phyloP scores from a whole-genome alignment of 345 rosid species.

The Anacardium occidentale region DNA sequence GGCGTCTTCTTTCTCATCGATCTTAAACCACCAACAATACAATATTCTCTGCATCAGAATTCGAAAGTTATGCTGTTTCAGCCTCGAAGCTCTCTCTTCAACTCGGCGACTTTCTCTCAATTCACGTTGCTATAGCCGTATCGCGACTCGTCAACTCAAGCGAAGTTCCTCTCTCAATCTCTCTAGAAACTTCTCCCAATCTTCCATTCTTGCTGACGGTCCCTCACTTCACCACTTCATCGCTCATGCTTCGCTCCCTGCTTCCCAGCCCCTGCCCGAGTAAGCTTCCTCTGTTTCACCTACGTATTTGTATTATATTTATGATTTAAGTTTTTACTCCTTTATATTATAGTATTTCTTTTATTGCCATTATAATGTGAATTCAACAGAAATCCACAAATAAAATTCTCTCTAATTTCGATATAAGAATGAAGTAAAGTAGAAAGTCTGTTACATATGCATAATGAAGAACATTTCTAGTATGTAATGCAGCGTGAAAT shows the following conservation, averaged over 20 bases:
- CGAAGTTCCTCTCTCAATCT: constrained; percentile 31
- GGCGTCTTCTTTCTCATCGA: constrained; percentile 68
- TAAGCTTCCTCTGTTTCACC: constrained; percentile 27
- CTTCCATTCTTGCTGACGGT: constrained; percentile 34
- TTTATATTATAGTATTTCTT: background rate
- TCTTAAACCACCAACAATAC: constrained; percentile 42
- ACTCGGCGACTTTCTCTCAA: constrained; percentile 21
- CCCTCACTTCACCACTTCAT: constrained; percentile 64
- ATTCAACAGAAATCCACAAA: background rate
- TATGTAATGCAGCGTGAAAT: too few species aligned
- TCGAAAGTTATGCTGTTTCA: constrained; percentile 38
- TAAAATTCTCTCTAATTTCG: too few species aligned
- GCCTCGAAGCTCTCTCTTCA: constrained; percentile 40
- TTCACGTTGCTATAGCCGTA: constrained; percentile 21
- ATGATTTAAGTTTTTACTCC: background rate
- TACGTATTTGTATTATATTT: background rate
- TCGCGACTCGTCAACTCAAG: constrained; percentile 19
- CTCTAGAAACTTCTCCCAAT: constrained; percentile 49
- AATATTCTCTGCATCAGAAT: constrained; percentile 42
- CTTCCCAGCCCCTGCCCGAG: constrained; percentile 56
- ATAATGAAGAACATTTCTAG: too few species aligned
- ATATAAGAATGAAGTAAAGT: too few species aligned
- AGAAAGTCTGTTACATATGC: too few species aligned
- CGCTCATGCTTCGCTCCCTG: constrained; percentile 45
- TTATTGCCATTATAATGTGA: background rate